Base-by-base conservation (phyloP, 495 filamentous ascomycete genomes). In the Hypoxylon trugodes region DNA sequence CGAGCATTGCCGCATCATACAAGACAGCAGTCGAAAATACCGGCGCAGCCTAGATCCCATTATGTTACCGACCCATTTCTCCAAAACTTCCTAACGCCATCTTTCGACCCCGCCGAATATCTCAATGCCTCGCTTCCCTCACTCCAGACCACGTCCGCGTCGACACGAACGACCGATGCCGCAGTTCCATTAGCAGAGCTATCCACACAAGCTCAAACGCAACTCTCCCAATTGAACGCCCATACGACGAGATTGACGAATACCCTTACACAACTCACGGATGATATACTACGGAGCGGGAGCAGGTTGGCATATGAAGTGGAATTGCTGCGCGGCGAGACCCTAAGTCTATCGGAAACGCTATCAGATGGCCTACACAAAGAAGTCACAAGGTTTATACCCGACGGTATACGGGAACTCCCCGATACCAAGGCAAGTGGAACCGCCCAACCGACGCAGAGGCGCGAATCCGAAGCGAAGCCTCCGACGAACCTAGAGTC, bases 281-380 rank as follows among this genome's bases (percentile, higher is more conserved):
- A 98, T 70, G 95, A 98, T 64, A 97, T 98, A 58, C 80, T 98
- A 15, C 86, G 95, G 41, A 88, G 90, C 62, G 89, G 91, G 18
- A 87, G 89, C 58, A 84, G 96, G 7, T 80, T 98, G 16, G 91
- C 93, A 21, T 98, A 98, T 74, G 92, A 97, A 68, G 94, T 98
- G 6, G 95, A 98, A 70, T 84, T 98, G 6, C 76, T 98, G 6
- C 87, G 93, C 5, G 93, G 93, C 48, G 95, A 98, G 70, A 87
- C 92, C 0, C 79, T 91, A 13, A 83, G 86, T 25, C 74, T 96
- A 38, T 87, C 89, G 0, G 93, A 97, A 61, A 79, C 89, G 4
- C 75, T 98, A 57, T 85, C 86, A 0, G 91, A 94, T 58, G 79
- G 80, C 0, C 74, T 96, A 19, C 79, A 84, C 8, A 81, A 86